These are phyloP conservation scores for Tetracentron sinense DNA, from an alignment of 164 flowering plant species.

Conservation along the genomic window DNA sequence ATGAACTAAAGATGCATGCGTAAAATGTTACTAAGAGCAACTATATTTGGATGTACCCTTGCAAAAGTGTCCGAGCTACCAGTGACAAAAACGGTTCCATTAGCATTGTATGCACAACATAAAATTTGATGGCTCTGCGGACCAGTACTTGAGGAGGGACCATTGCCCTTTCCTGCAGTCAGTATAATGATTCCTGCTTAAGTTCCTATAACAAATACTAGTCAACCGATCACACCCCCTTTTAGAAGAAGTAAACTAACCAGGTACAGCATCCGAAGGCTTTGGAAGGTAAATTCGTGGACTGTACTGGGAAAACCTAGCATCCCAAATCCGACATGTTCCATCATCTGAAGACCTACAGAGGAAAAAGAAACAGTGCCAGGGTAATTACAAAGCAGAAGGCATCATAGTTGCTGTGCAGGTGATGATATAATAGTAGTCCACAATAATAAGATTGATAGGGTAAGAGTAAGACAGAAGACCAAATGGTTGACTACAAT, in stretches of 20 bases:
- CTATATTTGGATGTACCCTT: too few relatives aligned
- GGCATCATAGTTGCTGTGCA: background rate
- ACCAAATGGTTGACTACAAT: too few relatives aligned
- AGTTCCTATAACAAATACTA: conserved; percentile 16
- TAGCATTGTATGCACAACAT: conserved; percentile 94
- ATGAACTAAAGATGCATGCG: conserved; percentile 2
- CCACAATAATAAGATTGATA: too few relatives aligned
- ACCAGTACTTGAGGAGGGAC: conserved; percentile 46
- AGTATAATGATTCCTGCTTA: conserved; percentile 4
- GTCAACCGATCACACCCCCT: conserved; percentile 7
- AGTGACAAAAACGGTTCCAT: conserved; percentile 95
- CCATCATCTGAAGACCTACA: conserved; percentile 94
- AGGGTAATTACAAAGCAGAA: conserved; percentile 3
- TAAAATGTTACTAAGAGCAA: background rate
- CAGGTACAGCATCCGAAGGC: conserved; percentile 54
- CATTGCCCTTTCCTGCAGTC: conserved; percentile 57
- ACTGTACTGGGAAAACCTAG: conserved; percentile 50
- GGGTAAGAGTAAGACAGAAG: too few relatives aligned
- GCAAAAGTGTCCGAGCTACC: conserved; percentile 98
- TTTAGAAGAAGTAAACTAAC: conserved; percentile 36
- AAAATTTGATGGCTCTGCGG: conserved; percentile 62
- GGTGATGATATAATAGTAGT: background rate
- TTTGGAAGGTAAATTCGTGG: conserved; percentile 71
- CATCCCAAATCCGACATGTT: conserved; percentile 96
- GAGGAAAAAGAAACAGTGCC: background rate